These are phyloP conservation scores for Solanum lycopersicoides DNA, from an alignment of 257 asterid genomes.

Conservation along the genomic window DNA sequence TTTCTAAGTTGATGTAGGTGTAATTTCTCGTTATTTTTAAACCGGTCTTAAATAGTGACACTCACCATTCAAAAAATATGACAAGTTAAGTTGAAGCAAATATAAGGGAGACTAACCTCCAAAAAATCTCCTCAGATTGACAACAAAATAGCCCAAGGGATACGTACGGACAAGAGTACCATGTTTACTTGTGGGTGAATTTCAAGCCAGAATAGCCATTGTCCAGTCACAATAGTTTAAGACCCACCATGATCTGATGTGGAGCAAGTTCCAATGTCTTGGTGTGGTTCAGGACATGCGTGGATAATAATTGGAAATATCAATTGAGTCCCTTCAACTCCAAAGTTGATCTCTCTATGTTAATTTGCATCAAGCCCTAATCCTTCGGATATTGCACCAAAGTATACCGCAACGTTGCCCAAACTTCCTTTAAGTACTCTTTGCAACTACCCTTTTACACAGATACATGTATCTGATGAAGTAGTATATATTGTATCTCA, in stretches of 20 bases:
- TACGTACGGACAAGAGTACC: slow-evolving; percentile 30
- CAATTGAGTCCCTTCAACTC: slow-evolving; percentile 28
- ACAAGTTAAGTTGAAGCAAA: not conserved
- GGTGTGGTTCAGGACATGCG: slow-evolving; percentile 60
- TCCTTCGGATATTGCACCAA: slow-evolving; percentile 29
- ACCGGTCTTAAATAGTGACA: no score
- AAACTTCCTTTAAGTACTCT: slow-evolving; percentile 28
- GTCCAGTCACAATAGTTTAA: slow-evolving; percentile 46
- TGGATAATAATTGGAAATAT: slow-evolving; percentile 42
- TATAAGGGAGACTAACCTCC: slow-evolving; percentile 28
- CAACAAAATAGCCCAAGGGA: slow-evolving; percentile 39
- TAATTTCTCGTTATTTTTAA: no score
- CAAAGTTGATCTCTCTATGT: slow-evolving; percentile 30
- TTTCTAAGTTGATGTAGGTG: no score
- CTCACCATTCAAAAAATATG: no score
- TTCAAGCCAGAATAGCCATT: slow-evolving; percentile 54
- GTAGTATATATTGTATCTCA: no score
- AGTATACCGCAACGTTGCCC: slow-evolving; percentile 24
- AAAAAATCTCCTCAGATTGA: slow-evolving; percentile 52
- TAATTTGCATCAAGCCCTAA: slow-evolving; percentile 29
- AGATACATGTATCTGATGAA: not conserved
- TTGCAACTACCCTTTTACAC: slow-evolving; percentile 20
- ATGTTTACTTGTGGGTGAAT: slow-evolving; percentile 25
- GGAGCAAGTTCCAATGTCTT: slow-evolving; percentile 43
- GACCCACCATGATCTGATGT: slow-evolving; percentile 59